These are phyloP conservation scores for Nymphaea thermarum DNA, from an alignment of 164 flowering plant genomes.

Conservation along the genomic window DNA sequence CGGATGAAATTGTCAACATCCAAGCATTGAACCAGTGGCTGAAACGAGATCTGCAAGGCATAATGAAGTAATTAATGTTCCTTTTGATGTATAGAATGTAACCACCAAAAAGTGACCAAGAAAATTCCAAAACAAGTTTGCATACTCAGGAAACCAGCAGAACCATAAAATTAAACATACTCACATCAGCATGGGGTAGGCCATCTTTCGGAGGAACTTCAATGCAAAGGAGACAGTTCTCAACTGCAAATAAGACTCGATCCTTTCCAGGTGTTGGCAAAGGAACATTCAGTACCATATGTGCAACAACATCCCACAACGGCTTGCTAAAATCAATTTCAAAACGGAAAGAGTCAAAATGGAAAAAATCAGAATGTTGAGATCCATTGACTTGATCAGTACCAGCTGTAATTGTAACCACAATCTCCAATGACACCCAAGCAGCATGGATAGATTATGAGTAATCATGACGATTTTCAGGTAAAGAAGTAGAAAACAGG, in stretches of 20 bases:
- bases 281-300: conserved; percentile 77
- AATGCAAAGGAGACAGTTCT: conserved; percentile 74
- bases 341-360: conserved; percentile 2
- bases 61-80: conserved; percentile 1
- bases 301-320: conserved; percentile 83
- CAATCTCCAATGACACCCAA: no score
- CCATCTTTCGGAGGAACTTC: conserved; percentile 95
- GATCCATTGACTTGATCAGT: no score
- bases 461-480: no score
- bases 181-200: conserved; percentile 96
- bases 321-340: conserved; percentile 76
- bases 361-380: not conserved
- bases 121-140: no score
- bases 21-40: conserved; percentile 86
- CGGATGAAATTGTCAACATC: conserved; percentile 86
- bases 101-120: no score
- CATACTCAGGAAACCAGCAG: no score
- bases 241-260: conserved; percentile 80
- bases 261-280: conserved; percentile 93
- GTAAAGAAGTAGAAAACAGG: no score
- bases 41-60: conserved; percentile 79
- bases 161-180: conserved; percentile 6
- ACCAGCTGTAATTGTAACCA: not conserved
- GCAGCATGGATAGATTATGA: no score
- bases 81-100: no score